Evolutionary conservation across 305 asterid genomes (phyloP).

Genomic region (Stenogyne calaminthoides): DNA sequence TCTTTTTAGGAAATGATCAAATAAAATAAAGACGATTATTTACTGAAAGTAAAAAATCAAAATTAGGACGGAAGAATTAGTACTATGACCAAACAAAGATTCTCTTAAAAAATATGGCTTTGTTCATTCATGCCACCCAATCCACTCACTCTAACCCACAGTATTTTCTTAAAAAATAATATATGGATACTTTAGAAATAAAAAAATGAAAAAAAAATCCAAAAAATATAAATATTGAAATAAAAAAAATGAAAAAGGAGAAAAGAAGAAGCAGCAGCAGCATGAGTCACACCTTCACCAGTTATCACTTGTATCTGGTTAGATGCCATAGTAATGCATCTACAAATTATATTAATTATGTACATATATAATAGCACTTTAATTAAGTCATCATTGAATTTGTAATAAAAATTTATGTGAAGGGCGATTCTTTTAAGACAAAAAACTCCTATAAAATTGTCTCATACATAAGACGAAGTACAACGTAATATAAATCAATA

Average conservation of each 20-base stretch:
- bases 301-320: conserved; percentile 1
- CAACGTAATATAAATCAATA: too few species aligned
- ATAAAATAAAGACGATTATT: too few species aligned
- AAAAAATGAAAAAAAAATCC: background rate
- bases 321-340: conserved; percentile 8
- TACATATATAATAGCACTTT: background rate
- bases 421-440: too few species aligned
- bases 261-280: background rate
- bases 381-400: background rate
- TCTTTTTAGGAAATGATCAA: too few species aligned
- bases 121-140: background rate
- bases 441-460: too few species aligned
- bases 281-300: conserved; percentile 25
- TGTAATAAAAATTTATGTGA: too few species aligned
- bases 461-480: too few species aligned
- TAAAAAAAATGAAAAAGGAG: background rate
- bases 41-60: too few species aligned
- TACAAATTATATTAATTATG: background rate
- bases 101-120: conserved; percentile 10
- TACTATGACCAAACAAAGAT: conserved; percentile 9
- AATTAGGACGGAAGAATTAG: too few species aligned
- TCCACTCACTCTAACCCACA: background rate
- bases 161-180: background rate
- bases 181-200: background rate
- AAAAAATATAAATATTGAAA: background rate